Evolutionary conservation across 768 basidiomycete genomes (phyloP).

Genomic region (Boletus huronensis): DNA sequence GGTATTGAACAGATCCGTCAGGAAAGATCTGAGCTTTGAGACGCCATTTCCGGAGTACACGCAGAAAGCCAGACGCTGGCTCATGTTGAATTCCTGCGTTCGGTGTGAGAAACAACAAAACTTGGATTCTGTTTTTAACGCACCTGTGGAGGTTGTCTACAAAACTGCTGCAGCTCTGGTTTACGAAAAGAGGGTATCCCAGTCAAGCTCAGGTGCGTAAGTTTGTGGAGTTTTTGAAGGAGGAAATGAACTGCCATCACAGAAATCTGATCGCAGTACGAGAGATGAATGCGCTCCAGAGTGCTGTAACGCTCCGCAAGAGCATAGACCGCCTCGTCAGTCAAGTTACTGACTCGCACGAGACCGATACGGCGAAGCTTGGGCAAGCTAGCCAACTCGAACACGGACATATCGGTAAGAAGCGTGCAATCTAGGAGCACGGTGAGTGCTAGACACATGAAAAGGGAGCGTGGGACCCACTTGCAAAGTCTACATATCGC

Average conservation of each 20-base stretch:
- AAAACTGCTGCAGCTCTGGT: slow-evolving; percentile 83
- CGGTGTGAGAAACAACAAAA: slow-evolving; percentile 1
- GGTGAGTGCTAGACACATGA: slow-evolving; percentile 6
- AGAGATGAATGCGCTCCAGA: slow-evolving; percentile 93
- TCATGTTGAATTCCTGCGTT: slow-evolving; percentile 81
- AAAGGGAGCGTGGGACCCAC: slow-evolving; percentile 44
- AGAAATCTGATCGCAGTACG: slow-evolving; percentile 94
- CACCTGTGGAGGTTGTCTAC: slow-evolving; percentile 83
- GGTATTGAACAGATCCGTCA: slow-evolving; percentile 72
- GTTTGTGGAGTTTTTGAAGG: slow-evolving; percentile 79
- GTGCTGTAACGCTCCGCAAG: slow-evolving; percentile 82
- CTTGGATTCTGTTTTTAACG: slow-evolving; percentile 25
- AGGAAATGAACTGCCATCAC: slow-evolving; percentile 90
- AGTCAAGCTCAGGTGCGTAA: slow-evolving; percentile 96
- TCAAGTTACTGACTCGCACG: slow-evolving; percentile 88
- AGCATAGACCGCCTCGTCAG: slow-evolving; percentile 89
- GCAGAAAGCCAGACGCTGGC: slow-evolving; percentile 88
- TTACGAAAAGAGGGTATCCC: slow-evolving; percentile 91
- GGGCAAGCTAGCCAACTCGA: slow-evolving; percentile 82
- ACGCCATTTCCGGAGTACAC: slow-evolving; percentile 96
- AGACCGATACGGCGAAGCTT: slow-evolving; percentile 94
- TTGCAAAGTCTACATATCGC: slow-evolving; percentile 95
- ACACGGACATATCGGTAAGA: slow-evolving; percentile 91
- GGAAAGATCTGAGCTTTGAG: slow-evolving; percentile 70
- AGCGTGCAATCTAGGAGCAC: slow-evolving; percentile 64